Evolutionary conservation across 192 early-diverging fungal species (phyloP), one percentile per base, ranked within the genome.

Genomic region (Linnemannia hyalina): DNA sequence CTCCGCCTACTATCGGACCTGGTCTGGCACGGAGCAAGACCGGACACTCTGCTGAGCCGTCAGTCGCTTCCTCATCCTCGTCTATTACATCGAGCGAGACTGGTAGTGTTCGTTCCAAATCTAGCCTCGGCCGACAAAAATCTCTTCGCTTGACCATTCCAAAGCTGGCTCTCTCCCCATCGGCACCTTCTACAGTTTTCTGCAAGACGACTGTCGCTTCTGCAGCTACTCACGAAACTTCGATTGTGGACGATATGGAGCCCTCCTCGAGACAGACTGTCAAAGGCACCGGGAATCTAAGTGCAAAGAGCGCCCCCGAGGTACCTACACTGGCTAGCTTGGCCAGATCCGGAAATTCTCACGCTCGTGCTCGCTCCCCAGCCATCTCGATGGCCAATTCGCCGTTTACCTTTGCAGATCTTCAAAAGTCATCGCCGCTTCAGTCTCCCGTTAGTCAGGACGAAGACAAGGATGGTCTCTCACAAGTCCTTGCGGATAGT

Each of bases 181-280:
- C 84, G 2, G 80, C 76, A 3, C 84, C 84, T 0, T 86, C 84
- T 9, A 86, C 84, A 3, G 79, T 65, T 9, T 86, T 86, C 36
- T 86, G 79, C 54, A 86, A 75, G 72, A 81, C 84, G 3, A 86
- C 84, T 7, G 84, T 86, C 26, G 77, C 78, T 10, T 65, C 78
- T 4, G 72, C 74, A 15, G 65, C 70, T 11, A 72, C 77, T 6
- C 78, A 77, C 49, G 76, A 75, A 1, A 78, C 84, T 4, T 73
- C 79, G 32, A 76, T 65, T 36, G 52, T 75, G 11, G 80, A 81
- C 63, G 74, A 75, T 9, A 44, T 60, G 68, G 80, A 71, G 29
- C 80, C 80, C 18, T 40, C 74, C 1, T 81, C 80, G 68, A 75
- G 68, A 6, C 47, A 65, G 60, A 8, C 23, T 70, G 49, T 65